phyloP scores from a whole-genome alignment of 805 yeast genomes.

The Saccharomycopsis sp. region DNA sequence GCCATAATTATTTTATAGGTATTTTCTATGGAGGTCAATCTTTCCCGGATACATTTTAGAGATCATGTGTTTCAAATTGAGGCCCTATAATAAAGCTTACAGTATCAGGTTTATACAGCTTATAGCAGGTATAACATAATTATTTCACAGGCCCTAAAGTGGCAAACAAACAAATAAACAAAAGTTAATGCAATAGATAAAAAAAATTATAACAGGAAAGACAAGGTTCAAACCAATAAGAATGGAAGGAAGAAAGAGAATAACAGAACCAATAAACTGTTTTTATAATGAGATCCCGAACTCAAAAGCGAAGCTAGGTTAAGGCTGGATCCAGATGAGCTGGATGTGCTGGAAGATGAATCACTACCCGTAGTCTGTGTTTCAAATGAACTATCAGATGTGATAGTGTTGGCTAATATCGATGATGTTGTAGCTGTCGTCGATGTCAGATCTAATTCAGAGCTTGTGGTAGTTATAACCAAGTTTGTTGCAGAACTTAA shows the following conservation, averaged over 20 bases:
- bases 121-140: no score
- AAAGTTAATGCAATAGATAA: no score
- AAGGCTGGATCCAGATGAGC: not conserved
- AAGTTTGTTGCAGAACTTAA: not conserved
- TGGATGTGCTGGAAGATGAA: not conserved
- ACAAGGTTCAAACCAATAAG: not conserved
- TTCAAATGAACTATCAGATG: constrained; percentile 21
- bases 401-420: constrained; percentile 6
- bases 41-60: no score
- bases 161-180: no score
- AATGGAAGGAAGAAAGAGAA: not conserved
- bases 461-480: not conserved
- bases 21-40: no score
- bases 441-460: not conserved
- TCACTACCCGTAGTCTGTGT: constrained; percentile 4
- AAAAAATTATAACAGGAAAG: not conserved
- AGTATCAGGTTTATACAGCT: no score
- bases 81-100: no score
- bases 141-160: no score
- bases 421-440: not conserved
- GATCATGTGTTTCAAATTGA: no score
- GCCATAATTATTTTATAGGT: no score
- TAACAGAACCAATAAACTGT: not conserved
- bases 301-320: not conserved
- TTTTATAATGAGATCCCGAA: not conserved